Conservation (phyloP, 257 asterid genomes). For the Gentiana macrophylla region DNA sequence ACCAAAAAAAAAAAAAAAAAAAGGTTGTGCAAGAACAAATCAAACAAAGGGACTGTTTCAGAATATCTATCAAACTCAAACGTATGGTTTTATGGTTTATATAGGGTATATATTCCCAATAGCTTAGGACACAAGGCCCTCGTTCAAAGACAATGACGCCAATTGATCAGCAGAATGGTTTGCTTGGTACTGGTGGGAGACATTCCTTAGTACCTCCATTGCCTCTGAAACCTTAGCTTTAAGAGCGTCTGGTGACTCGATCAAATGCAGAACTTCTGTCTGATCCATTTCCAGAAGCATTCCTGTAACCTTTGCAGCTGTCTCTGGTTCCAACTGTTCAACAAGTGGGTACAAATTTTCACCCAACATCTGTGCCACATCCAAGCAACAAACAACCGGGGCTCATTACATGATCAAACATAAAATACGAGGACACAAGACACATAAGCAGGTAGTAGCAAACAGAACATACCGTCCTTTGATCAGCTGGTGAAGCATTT, state of each 20-base stretch:
- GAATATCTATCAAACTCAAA: too few species aligned
- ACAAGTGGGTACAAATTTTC: constrained; percentile 52
- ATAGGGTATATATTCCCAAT: background rate
- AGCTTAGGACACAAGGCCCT: constrained; percentile 8
- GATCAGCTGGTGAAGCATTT: constrained; percentile 77
- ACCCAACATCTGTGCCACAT: constrained; percentile 49
- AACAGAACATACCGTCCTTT: constrained; percentile 61
- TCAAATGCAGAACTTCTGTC: constrained; percentile 52
- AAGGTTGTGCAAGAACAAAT: too few species aligned
- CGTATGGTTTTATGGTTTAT: too few species aligned
- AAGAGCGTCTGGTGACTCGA: constrained; percentile 64
- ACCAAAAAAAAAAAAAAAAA: too few species aligned
- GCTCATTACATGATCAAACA: too few species aligned
- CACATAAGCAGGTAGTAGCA: background rate
- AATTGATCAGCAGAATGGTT: constrained; percentile 44
- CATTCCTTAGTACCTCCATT: constrained; percentile 43
- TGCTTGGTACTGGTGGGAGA: constrained; percentile 25
- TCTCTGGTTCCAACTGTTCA: constrained; percentile 47
- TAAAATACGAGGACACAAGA: too few species aligned
- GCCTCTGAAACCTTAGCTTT: constrained; percentile 58
- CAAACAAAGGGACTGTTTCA: too few species aligned
- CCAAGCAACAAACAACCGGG: too few species aligned
- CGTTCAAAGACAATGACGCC: constrained; percentile 52
- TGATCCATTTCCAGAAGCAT: constrained; percentile 76
- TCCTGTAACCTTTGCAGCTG: constrained; percentile 56